These are phyloP conservation scores for Pseudognaphalium luteoalbum DNA, from an alignment of 129 eudicot species.

Conservation along the genomic window DNA sequence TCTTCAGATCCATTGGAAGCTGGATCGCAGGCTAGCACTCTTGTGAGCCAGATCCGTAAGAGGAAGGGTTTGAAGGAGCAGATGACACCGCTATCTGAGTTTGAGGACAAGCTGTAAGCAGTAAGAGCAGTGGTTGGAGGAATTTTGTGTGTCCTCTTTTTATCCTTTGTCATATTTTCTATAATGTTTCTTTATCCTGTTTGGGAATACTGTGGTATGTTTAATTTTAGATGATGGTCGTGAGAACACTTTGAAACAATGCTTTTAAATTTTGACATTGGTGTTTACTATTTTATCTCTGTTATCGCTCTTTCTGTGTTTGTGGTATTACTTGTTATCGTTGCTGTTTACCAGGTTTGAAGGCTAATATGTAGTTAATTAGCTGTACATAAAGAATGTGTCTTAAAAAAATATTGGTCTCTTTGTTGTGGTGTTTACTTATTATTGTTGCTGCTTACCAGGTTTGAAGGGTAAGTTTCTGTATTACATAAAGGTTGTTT, in stretches of 20 bases:
- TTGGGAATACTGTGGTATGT: conserved; percentile 18
- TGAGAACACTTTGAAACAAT: not conserved
- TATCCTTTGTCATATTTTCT: conserved; percentile 22
- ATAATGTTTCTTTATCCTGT: conserved; percentile 12
- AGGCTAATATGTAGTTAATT: not conserved
- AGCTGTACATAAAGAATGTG: not conserved
- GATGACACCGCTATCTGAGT: conserved; percentile 81
- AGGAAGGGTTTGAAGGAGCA: conserved; percentile 81
- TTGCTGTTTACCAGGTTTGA: not conserved
- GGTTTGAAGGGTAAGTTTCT: too few species aligned
- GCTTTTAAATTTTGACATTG: conserved; percentile 33
- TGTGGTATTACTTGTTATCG: not conserved
- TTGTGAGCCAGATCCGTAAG: conserved; percentile 60
- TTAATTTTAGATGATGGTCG: not conserved
- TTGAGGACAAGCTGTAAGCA: conserved; percentile 64
- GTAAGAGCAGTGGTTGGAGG: not conserved
- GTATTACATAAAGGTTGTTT: too few species aligned
- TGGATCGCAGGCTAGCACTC: conserved; percentile 45
- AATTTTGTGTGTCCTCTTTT: not conserved
- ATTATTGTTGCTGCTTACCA: too few species aligned
- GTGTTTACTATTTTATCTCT: conserved; percentile 9
- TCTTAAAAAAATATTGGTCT: too few species aligned
- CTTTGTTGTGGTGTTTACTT: too few species aligned
- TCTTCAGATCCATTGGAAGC: conserved; percentile 63
- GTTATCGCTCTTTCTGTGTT: not conserved